Base-by-base conservation (phyloP, 1,139 yeast genomes). In the Saccharomyces pastorianus region DNA sequence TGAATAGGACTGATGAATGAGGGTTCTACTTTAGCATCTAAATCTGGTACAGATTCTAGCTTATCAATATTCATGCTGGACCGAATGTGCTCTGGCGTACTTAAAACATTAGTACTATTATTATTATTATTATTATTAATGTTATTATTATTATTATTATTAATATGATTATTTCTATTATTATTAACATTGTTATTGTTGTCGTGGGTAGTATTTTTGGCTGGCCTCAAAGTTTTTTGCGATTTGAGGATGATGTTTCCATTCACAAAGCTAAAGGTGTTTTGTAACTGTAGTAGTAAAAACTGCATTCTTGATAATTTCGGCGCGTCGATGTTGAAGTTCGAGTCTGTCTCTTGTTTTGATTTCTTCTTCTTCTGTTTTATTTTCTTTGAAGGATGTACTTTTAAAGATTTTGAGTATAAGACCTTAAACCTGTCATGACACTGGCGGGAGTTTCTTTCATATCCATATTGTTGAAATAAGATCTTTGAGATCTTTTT, bases 341-440 rank as follows among this genome's bases (percentile, higher is more conserved):
- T 31, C 34, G 34, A 31, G 34, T 31, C 34, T 31, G 34, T 31
- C 34, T 31, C 34, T 31, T 31, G 34, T 3, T 31, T 31, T 31
- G 34, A 13, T 31, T 31, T 31, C 1, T 31, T 31, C 34, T 31
- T 31, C 34, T 31, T 31, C 4, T 31, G 34, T 2, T 31, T 31
- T 31, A 31, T 31, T 31, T 31, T 31, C 4, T 31, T 31, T 31
- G 34, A 31, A 31, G 34, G 1, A 44, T 53, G 53, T n/a, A 58
- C 14, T 44, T 54, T 60, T 26, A 47, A 51, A 7, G 61, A 60
- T 55, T 59, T 63, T 6, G 56, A 51, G 51, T 59, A 61, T 2
- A 63, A 46, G 11, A 63, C 64, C 49, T 60, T 62, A 47, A 62
- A 63, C 47, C 66, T 55, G 52, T 63, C 66, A 50, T 63, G 65